phyloP scores from a whole-genome alignment of 2,329 filamentous ascomycete species.

The Exophiala sp. region DNA sequence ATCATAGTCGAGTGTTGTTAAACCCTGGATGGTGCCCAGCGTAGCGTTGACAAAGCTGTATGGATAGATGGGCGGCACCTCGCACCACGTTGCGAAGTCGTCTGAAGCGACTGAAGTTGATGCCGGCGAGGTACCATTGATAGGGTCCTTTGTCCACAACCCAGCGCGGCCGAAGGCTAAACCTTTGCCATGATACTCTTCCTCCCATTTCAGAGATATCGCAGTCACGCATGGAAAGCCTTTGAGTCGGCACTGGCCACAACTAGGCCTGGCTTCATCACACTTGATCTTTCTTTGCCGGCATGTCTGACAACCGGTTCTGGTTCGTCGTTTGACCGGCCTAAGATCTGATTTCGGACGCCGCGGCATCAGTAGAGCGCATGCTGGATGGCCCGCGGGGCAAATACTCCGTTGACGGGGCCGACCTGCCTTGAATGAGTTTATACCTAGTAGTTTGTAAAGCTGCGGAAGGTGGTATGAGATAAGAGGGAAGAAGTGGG shows the following conservation, averaged over 20 bases:
- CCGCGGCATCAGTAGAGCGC: constrained; percentile 9
- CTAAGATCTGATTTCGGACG: constrained; percentile 7
- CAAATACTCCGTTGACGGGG: no score
- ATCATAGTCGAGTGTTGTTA: background rate
- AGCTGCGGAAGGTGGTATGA: no score
- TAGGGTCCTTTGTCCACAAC: constrained; percentile 12
- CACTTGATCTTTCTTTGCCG: constrained; percentile 39
- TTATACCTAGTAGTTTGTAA: no score
- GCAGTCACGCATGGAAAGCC: constrained; percentile 32
- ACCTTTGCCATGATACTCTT: constrained; percentile 8
- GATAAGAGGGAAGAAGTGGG: no score
- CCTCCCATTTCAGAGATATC: constrained; percentile 13
- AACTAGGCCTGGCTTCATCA: constrained; percentile 37
- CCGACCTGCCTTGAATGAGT: no score
- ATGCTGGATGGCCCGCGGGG: background rate
- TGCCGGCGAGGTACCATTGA: background rate
- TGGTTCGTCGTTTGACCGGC: constrained; percentile 28
- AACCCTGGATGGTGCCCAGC: constrained; percentile 3
- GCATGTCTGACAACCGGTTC: constrained; percentile 39
- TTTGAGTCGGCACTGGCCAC: constrained; percentile 36
- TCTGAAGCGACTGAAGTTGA: background rate
- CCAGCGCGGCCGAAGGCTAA: constrained; percentile 11
- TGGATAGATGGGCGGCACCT: constrained; percentile 3
- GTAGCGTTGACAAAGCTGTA: constrained; percentile 15
- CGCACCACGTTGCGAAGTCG: constrained; percentile 6